Conservation (phyloP, 139 green algal species). For the Haematococcus lacustris region DNA sequence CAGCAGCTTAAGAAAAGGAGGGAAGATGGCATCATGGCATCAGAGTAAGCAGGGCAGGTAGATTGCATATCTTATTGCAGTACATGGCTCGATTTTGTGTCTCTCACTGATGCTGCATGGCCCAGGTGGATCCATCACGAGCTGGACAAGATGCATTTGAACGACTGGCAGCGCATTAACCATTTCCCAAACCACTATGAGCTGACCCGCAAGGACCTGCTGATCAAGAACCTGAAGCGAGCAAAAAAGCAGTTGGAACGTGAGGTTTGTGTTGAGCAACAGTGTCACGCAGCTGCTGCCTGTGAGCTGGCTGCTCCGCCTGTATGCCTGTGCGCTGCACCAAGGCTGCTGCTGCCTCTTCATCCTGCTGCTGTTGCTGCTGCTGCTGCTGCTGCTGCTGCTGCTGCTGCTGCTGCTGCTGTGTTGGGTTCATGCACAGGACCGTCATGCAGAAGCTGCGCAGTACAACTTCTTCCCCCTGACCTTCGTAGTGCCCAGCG, state of each 20-base stretch:
- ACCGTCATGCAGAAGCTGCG: constrained; percentile 32
- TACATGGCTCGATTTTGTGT: too few species aligned
- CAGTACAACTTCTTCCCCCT: constrained; percentile 65
- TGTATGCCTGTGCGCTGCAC: neutral
- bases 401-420: too few species aligned
- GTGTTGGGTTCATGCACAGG: too few species aligned
- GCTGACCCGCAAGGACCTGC: constrained; percentile 79
- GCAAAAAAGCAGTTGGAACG: constrained; percentile 58
- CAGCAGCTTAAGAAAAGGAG: too few species aligned
- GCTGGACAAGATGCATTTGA: constrained; percentile 51
- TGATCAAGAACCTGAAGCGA: constrained; percentile 82
- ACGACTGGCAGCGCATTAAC: constrained; percentile 76
- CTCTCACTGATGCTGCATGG: too few species aligned
- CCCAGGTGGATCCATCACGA: constrained; percentile 55
- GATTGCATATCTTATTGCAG: too few species aligned
- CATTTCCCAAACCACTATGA: constrained; percentile 86
- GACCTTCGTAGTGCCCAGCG: constrained; percentile 60
- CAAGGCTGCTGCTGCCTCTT: too few species aligned
- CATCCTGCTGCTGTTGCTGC: too few species aligned
- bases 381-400: too few species aligned
- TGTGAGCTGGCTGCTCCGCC: neutral
- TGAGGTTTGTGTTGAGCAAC: constrained; percentile 40
- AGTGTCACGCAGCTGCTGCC: neutral
- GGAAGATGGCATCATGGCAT: too few species aligned
- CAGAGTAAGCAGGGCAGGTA: too few species aligned